phyloP scores from a whole-genome alignment of 1,284 basidiomycete species.

The Phaffia rhodozyma region DNA sequence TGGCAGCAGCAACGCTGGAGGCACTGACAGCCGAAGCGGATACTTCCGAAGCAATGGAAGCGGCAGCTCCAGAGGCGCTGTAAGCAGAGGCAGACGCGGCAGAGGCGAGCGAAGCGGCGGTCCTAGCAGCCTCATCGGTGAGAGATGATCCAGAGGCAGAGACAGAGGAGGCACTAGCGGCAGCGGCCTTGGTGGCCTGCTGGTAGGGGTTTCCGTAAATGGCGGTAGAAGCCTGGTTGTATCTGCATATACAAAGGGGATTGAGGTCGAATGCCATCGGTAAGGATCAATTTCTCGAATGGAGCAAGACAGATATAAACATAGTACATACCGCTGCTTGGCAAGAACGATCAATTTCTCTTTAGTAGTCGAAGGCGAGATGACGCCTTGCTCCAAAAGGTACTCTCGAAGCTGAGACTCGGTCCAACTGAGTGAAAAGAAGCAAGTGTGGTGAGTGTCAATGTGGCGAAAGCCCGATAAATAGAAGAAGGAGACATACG shows the following conservation, averaged over 20 bases:
- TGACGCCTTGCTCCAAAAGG: conserved; percentile 73
- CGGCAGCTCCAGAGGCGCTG: conserved; percentile 13
- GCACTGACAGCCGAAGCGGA: conserved; percentile 11
- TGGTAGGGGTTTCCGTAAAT: conserved; percentile 46
- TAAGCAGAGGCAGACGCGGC: conserved; percentile 4
- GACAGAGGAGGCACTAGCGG: conserved; percentile 26
- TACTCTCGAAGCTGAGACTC: conserved; percentile 68
- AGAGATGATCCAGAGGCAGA: conserved; percentile 3
- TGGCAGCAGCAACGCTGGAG: conserved; percentile 12
- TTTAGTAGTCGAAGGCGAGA: conserved; percentile 60
- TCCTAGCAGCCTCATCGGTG: neutral
- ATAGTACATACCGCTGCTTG: conserved; percentile 44
- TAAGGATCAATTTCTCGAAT: neutral
- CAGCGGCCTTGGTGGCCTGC: conserved; percentile 41
- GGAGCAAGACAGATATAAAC: neutral
- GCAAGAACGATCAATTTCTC: conserved; percentile 70
- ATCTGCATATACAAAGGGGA: conserved; percentile 24
- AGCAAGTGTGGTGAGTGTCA: neutral
- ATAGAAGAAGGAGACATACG: conserved; percentile 26
- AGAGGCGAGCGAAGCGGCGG: conserved; percentile 20
- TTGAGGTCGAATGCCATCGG: conserved; percentile 34
- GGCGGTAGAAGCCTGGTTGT: conserved; percentile 42
- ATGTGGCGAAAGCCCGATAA: neutral
- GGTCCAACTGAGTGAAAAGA: conserved; percentile 50
- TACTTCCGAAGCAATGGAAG: conserved; percentile 20